phyloP scores from a whole-genome alignment of 2,329 filamentous ascomycete species.

The Karstenula rhodostoma region DNA sequence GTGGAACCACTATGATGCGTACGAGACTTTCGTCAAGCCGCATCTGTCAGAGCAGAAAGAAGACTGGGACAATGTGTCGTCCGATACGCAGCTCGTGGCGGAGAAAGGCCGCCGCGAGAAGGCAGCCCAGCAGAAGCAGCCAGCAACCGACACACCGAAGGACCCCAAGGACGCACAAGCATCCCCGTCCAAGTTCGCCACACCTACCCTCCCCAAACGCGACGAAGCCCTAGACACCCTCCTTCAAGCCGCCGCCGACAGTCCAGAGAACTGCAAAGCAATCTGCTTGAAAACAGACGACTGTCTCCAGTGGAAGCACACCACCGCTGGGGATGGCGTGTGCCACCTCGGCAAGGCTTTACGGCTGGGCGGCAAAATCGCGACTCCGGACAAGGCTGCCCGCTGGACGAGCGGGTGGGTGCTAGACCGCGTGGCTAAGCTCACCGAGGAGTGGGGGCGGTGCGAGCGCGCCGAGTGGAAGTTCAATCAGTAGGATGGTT shows the following conservation, averaged over 20 bases:
- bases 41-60: conserved; percentile 34
- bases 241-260: conserved; percentile 36
- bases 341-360: conserved; percentile 46
- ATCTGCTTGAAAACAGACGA: conserved; percentile 39
- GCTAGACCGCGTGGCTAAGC: conserved; percentile 37
- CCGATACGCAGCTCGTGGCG: conserved; percentile 29
- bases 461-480: conserved; percentile 40
- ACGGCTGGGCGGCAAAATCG: conserved; percentile 32
- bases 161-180: conserved; percentile 10
- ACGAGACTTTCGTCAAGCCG: conserved; percentile 40
- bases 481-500: conserved; percentile 33
- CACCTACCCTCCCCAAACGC: neutral
- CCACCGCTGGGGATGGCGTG: conserved; percentile 33
- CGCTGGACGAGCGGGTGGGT: conserved; percentile 49
- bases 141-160: neutral
- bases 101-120: conserved; percentile 27
- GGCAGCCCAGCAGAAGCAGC: conserved; percentile 24
- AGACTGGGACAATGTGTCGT: conserved; percentile 49
- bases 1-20: conserved; percentile 46
- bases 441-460: conserved; percentile 31
- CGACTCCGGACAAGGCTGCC: conserved; percentile 24
- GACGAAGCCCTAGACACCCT: conserved; percentile 18
- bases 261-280: conserved; percentile 33
- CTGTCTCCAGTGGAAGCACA: conserved; percentile 50
- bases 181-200: neutral